Conservation (phyloP, 2,329 filamentous ascomycete species). For the Paecilomyces sp. region DNA sequence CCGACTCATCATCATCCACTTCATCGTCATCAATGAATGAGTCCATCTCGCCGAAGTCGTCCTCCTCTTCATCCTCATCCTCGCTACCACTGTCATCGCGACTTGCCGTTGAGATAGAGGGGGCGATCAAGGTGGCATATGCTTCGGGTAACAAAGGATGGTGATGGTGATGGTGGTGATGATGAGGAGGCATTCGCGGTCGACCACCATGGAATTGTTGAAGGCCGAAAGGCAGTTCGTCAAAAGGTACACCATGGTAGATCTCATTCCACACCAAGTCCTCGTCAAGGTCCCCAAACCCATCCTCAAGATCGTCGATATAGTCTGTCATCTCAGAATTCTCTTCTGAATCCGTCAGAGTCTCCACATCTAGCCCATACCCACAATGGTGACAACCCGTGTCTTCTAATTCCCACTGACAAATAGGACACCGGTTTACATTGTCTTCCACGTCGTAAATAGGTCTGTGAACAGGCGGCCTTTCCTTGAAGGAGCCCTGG, state of each 20-base stretch:
- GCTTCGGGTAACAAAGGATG: not conserved
- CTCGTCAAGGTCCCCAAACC: slow-evolving; percentile 22
- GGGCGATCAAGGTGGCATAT: not conserved
- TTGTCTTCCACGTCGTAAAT: slow-evolving; percentile 53
- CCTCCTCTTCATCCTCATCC: slow-evolving; percentile 15
- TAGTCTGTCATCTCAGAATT: slow-evolving; percentile 37
- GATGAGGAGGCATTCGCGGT: not conserved
- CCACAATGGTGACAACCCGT: slow-evolving; percentile 48
- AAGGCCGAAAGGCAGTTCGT: slow-evolving; percentile 8
- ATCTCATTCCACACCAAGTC: slow-evolving; percentile 13
- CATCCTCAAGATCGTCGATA: slow-evolving; percentile 24
- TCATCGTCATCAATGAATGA: slow-evolving; percentile 10
- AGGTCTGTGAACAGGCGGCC: slow-evolving; percentile 25
- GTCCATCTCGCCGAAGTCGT: slow-evolving; percentile 15
- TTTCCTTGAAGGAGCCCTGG: slow-evolving; percentile 50
- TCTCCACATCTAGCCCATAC: slow-evolving; percentile 41
- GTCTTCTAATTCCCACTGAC: slow-evolving; percentile 57
- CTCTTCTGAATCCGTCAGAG: slow-evolving; percentile 31
- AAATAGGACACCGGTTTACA: slow-evolving; percentile 56
- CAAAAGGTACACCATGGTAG: slow-evolving; percentile 7
- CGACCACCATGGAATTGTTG: slow-evolving; percentile 8
- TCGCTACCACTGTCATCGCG: slow-evolving; percentile 6
- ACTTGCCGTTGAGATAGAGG: not conserved
- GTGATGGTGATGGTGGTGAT: slow-evolving; percentile 2
- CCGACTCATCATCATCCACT: slow-evolving; percentile 12